A percentile compares a stretch with the other conserved stretches of the same genome.
These are phyloP conservation scores for Leucosporidium scottii DNA, from an alignment of 768 basidiomycete species.

Conservation along the genomic window DNA sequence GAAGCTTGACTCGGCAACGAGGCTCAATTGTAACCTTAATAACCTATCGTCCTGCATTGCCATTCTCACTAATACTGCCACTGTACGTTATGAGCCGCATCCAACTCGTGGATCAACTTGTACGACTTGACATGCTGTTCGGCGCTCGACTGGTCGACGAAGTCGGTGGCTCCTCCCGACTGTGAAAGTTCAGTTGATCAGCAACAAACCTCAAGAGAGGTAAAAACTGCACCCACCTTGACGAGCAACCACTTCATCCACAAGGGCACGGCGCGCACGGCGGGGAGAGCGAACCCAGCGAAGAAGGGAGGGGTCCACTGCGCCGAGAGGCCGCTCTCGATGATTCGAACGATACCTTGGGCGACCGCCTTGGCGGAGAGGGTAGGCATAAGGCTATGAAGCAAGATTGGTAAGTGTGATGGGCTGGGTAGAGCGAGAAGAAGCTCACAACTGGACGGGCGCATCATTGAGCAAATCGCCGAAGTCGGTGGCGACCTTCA, in stretches of 20 bases:
- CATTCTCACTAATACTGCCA: too few species aligned
- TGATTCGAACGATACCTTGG: slow-evolving; percentile 7
- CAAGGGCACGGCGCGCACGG: slow-evolving; percentile 11
- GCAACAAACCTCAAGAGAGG: too few species aligned
- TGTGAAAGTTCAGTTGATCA: neutral
- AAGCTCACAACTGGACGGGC: slow-evolving; percentile 13
- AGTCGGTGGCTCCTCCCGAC: slow-evolving; percentile 22
- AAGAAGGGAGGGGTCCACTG: slow-evolving; percentile 21
- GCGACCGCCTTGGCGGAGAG: slow-evolving; percentile 17
- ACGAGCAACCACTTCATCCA: slow-evolving; percentile 17
- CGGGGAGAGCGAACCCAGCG: slow-evolving; percentile 10
- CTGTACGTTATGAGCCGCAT: neutral
- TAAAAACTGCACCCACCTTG: neutral
- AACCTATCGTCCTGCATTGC: too few species aligned
- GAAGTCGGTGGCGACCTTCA: slow-evolving; percentile 24
- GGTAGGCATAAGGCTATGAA: slow-evolving; percentile 13
- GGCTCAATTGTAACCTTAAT: too few species aligned
- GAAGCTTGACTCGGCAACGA: too few species aligned
- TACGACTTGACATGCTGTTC: slow-evolving; percentile 11
- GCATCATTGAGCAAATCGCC: slow-evolving; percentile 22
- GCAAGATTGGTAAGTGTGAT: neutral
- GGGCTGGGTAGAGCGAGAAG: too few species aligned
- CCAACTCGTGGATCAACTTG: slow-evolving; percentile 10
- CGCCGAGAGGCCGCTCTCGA: slow-evolving; percentile 19
- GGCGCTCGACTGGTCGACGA: slow-evolving; percentile 13